These are phyloP conservation scores for Blastocystis hominis DNA, from an alignment of 352 stramenopile genomes.

Conservation along the genomic window DNA sequence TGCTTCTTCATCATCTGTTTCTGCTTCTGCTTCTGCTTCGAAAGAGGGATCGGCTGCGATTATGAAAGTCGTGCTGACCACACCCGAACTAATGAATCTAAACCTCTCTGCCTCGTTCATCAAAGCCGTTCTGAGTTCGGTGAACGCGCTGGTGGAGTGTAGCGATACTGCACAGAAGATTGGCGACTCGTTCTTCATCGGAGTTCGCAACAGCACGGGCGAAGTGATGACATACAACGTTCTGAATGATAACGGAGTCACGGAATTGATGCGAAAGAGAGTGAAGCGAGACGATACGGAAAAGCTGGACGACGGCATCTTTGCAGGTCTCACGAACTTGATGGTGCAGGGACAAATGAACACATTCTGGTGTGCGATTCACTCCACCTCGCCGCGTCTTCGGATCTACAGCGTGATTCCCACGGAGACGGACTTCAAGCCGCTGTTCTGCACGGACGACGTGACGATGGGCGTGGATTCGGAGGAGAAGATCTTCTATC, in stretches of 20 bases:
- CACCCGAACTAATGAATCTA: conserved; percentile 2
- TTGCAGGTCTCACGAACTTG: conserved; percentile 2
- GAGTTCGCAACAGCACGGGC: conserved; percentile 24
- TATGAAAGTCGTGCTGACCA: background rate
- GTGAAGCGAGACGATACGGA: background rate
- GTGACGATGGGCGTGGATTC: background rate
- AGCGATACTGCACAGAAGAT: conserved; percentile 10
- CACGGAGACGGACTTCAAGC: background rate
- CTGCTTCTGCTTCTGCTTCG: background rate
- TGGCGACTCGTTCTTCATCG: conserved; percentile 36
- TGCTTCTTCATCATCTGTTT: background rate
- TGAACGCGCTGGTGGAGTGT: conserved; percentile 16
- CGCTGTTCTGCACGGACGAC: background rate
- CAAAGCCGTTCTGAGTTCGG: background rate
- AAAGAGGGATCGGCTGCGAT: background rate
- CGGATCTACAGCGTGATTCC: conserved; percentile 28
- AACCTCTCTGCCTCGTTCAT: conserved; percentile 26
- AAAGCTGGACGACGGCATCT: background rate
- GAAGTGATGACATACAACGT: background rate
- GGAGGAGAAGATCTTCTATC: background rate
- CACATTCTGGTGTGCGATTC: background rate
- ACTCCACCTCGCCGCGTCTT: background rate
- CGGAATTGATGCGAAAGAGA: background rate
- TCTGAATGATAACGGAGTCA: conserved; percentile 20
- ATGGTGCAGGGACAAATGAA: background rate